Conservation (phyloP, 768 basidiomycete genomes). For the Pulveroboletus sp. region DNA sequence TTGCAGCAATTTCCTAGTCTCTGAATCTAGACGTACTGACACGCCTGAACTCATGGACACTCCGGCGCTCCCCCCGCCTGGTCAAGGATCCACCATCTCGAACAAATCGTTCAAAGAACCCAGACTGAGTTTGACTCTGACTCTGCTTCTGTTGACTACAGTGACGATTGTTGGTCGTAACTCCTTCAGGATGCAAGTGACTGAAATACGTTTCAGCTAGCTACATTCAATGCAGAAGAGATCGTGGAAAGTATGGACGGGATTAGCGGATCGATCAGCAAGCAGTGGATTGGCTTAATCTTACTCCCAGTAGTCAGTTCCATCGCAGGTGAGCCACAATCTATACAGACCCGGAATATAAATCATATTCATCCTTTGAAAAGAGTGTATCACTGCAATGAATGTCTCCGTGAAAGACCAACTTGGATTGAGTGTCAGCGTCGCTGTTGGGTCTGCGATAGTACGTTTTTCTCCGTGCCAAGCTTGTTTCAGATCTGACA, state of each 20-base stretch:
- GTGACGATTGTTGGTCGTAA: constrained; percentile 59
- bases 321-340: constrained; percentile 56
- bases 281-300: constrained; percentile 89
- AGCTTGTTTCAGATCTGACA: neutral
- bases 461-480: constrained; percentile 37
- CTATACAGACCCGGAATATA: neutral
- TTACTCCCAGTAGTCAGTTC: constrained; percentile 83
- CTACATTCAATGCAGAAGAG: constrained; percentile 63
- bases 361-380: neutral
- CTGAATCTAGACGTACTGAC: too few species aligned
- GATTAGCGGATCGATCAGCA: constrained; percentile 66
- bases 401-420: constrained; percentile 87
- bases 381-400: constrained; percentile 86
- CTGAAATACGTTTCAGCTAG: constrained; percentile 35
- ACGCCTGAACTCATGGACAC: constrained; percentile 12
- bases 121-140: constrained; percentile 56
- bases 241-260: constrained; percentile 85
- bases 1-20: too few species aligned
- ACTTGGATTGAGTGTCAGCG: constrained; percentile 78
- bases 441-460: constrained; percentile 78
- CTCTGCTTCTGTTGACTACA: constrained; percentile 48
- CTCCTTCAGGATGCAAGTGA: neutral
- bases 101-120: constrained; percentile 43
- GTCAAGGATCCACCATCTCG: constrained; percentile 14
- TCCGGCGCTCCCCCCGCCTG: constrained; percentile 13